Conservation (phyloP, 140 eudicot genomes). For the Flaveria floridana region DNA sequence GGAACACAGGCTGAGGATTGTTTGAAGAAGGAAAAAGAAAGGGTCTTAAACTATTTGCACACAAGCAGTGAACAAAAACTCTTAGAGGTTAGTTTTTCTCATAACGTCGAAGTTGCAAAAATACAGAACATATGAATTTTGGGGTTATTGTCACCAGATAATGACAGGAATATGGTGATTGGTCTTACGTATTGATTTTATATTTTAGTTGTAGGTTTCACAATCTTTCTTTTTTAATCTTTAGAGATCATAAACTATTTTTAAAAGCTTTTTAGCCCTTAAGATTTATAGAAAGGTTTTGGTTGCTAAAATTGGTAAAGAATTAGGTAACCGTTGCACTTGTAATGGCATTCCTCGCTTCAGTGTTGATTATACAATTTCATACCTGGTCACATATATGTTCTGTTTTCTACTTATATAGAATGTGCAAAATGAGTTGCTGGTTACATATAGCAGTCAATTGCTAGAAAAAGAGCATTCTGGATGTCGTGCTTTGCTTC, state of each 20-base stretch:
- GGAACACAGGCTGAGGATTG: slow-evolving; percentile 70
- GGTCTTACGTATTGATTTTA: not conserved
- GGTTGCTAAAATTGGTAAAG: not conserved
- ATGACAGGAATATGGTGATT: not conserved
- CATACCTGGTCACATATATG: not conserved
- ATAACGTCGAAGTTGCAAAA: not conserved
- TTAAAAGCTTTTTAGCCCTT: not conserved
- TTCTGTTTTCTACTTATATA: slow-evolving; percentile 17
- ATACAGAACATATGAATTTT: not conserved
- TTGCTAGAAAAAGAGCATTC: slow-evolving; percentile 82
- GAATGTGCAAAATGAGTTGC: slow-evolving; percentile 67
- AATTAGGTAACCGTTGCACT: not conserved
- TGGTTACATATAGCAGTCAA: slow-evolving; percentile 54
- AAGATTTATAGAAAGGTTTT: not conserved
- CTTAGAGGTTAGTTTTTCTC: slow-evolving; percentile 56
- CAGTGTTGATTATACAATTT: not conserved
- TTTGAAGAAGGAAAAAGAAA: slow-evolving; percentile 68
- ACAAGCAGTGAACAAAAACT: slow-evolving; percentile 71
- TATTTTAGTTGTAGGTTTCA: not conserved
- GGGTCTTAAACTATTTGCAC: slow-evolving; percentile 70
- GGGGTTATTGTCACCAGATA: not conserved
- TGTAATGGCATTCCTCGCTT: not conserved
- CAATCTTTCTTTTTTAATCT: not conserved
- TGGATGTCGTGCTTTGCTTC: slow-evolving; percentile 72
- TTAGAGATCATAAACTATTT: not conserved